These are phyloP conservation scores for Pseudogymnoascus sp. DNA, from an alignment of 2,329 filamentous ascomycete species.

Conservation along the genomic window DNA sequence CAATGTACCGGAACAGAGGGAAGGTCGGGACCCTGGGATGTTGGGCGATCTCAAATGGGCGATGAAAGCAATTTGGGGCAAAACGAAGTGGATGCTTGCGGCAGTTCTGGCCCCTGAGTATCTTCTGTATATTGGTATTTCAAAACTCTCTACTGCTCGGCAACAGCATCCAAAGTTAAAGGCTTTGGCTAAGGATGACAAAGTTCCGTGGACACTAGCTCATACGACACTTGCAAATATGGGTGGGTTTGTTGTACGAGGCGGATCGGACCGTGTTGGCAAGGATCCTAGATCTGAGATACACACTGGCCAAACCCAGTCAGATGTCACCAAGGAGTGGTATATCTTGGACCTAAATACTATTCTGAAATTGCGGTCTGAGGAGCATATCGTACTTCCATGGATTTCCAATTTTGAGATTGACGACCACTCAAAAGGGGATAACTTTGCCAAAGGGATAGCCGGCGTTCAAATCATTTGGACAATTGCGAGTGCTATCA, in stretches of 20 bases:
- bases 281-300: neutral
- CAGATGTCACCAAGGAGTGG: neutral
- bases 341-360: neutral
- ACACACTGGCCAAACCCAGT: neutral
- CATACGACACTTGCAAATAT: neutral
- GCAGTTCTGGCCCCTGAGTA: constrained; percentile 5
- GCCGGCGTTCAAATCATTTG: constrained; percentile 9
- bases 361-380: neutral
- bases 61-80: neutral
- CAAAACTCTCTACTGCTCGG: neutral
- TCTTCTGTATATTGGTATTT: neutral
- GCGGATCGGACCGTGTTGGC: neutral
- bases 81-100: constrained; percentile 5
- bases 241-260: neutral
- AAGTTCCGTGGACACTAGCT: neutral
- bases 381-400: neutral
- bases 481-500: constrained; percentile 1
- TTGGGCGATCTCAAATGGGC: neutral
- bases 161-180: neutral
- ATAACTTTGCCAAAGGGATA: constrained; percentile 7
- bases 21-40: neutral
- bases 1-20: constrained; percentile 15
- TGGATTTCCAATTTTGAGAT: neutral
- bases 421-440: neutral
- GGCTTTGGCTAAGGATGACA: neutral